Evolutionary conservation across 208 protist genomes (phyloP).

Genomic region (Trypanosoma rangeli): DNA sequence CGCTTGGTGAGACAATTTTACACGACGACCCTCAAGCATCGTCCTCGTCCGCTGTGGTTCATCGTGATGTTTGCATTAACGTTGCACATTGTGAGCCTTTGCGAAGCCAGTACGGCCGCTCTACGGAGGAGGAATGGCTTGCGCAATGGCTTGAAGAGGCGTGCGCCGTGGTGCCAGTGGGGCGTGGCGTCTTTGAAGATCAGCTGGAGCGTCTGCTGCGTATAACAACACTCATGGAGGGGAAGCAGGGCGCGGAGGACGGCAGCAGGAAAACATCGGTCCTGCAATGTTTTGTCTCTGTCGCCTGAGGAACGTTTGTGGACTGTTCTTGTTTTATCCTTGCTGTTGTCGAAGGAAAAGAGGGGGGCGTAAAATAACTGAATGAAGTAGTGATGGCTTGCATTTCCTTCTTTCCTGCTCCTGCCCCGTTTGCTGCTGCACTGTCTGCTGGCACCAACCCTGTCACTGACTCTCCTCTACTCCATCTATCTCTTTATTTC

Average conservation of each 20-base stretch:
- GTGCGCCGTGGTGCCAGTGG: neutral
- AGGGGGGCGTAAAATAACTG: neutral
- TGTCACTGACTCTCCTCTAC: no score
- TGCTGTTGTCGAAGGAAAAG: neutral
- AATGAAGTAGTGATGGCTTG: neutral
- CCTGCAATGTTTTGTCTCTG: constrained; percentile 17
- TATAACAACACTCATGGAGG: neutral
- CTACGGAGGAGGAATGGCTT: constrained; percentile 21
- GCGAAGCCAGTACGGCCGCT: neutral
- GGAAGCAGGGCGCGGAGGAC: neutral
- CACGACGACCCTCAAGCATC: neutral
- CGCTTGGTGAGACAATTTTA: constrained; percentile 25
- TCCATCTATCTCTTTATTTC: no score
- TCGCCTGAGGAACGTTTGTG: neutral
- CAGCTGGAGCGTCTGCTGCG: constrained; percentile 22
- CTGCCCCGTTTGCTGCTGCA: constrained; percentile 3
- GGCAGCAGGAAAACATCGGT: neutral
- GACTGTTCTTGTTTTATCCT: neutral
- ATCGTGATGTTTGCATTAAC: constrained; percentile 5
- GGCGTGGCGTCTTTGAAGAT: constrained; percentile 24
- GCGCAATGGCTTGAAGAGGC: constrained; percentile 22
- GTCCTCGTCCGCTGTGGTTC: neutral
- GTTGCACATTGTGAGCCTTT: neutral
- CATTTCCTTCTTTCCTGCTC: constrained; percentile 18
- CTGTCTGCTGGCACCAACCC: no score